Base-by-base conservation (phyloP, 306 rosid genomes). In the Quercus robur region DNA sequence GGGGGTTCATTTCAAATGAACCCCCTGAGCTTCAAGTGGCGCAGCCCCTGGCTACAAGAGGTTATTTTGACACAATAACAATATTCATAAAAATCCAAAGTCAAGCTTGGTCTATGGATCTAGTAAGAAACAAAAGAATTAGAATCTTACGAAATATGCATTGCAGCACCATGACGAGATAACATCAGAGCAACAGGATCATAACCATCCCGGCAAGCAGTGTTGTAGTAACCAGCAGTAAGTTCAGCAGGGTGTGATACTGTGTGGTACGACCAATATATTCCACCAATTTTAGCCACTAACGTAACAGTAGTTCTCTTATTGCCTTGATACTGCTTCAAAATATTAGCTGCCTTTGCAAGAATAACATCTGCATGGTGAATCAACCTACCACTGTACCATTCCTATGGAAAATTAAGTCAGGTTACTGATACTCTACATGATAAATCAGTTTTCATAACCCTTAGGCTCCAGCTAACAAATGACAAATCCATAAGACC, bases 181-280 rank as follows among this genome's bases (percentile, higher is more conserved):
- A 77, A 35, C 78, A 81, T 70, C 28, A 80, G 75, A 35, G 85
- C 84, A 31, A 84, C 76, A 31, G 67, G 75, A 69, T 84, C 85
- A 59, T 84, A 84, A 73, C 87, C 85, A 49, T 84, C 80, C 80
- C 75, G 74, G 23, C 18, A 13, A n/a, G 79, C 79, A 49, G 80
- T 81, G 61, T 84, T 84, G 77, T 77, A 77, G 80, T 84, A 84
- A 67, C 87, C 85, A 11, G 87, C 84, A 51, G 87, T 84, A 35
- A 84, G 87, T 77, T 84, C 82, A 70, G 82, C 85, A 7, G 82
- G 80, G 57, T 84, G 87, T 49, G 87, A 66, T 9, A 69, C 44
- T 23, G 85, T 58, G 56, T 77, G 77, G 62, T 81, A 84, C 80
- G 84, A 73, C 85, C 87, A 84, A 81, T 75, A 75, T 71, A 84